Evolutionary conservation across 306 rosid species (phyloP).

Genomic region (Acmispon strigosus): DNA sequence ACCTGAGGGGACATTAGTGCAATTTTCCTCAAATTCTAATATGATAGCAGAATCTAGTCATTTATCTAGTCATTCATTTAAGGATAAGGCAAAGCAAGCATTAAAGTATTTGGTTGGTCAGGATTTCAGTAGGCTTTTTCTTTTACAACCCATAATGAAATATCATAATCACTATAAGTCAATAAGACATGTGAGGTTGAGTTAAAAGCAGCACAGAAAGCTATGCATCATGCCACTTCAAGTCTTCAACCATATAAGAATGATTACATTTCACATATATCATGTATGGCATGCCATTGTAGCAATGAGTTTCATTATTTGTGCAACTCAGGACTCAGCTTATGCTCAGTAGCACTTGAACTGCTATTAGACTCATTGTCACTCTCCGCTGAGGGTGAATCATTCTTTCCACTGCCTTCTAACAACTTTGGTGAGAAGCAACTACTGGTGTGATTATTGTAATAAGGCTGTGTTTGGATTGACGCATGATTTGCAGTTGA

Average conservation of each 20-base stretch:
- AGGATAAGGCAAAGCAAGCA: no score
- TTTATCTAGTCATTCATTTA: no score
- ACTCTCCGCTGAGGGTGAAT: slow-evolving; percentile 24
- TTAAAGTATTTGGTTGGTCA: no score
- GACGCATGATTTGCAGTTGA: slow-evolving; percentile 40
- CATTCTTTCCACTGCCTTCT: slow-evolving; percentile 39
- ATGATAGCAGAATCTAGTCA: no score
- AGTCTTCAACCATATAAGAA: background rate
- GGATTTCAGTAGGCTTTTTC: no score
- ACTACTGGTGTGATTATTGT: slow-evolving; percentile 23
- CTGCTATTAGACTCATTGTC: slow-evolving; percentile 42
- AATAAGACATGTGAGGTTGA: background rate
- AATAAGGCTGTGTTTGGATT: slow-evolving; percentile 49
- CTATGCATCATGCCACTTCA: slow-evolving; percentile 9
- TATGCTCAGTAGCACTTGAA: slow-evolving; percentile 37
- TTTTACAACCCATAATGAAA: no score
- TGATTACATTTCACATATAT: background rate
- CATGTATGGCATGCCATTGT: background rate
- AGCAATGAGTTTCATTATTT: slow-evolving; percentile 9
- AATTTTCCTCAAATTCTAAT: no score
- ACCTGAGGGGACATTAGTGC: no score
- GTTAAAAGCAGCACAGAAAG: slow-evolving; percentile 10
- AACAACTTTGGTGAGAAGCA: slow-evolving; percentile 26
- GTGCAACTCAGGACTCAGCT: slow-evolving; percentile 21
- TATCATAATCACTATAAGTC: background rate